Conservation (phyloP, 805 yeast species). For the Candida pini region DNA sequence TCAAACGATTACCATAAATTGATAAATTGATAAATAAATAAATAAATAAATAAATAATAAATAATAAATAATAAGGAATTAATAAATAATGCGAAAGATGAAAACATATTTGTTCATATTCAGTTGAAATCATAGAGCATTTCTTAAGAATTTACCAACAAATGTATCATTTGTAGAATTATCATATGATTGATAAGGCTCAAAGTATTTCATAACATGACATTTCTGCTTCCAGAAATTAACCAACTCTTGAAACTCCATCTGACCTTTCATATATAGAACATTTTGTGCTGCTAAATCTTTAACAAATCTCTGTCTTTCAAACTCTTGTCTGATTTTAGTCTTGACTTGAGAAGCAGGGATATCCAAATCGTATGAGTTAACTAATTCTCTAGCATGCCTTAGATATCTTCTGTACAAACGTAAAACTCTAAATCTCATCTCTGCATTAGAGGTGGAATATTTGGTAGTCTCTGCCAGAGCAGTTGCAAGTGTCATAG, state of each 20-base stretch:
- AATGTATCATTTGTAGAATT: slow-evolving; percentile 55
- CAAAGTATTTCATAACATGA: slow-evolving; percentile 78
- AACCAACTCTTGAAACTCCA: slow-evolving; percentile 84
- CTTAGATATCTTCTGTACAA: slow-evolving; percentile 71
- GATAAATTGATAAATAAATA: not conserved
- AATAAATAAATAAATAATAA: slow-evolving; percentile 5
- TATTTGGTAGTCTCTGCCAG: slow-evolving; percentile 78
- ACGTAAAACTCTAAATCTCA: slow-evolving; percentile 57
- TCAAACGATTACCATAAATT: not conserved
- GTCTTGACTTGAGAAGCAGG: slow-evolving; percentile 77
- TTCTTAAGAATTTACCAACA: slow-evolving; percentile 68
- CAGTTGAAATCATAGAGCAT: slow-evolving; percentile 30
- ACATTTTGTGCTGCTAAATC: slow-evolving; percentile 64
- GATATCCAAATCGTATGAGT: slow-evolving; percentile 67
- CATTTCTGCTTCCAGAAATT: slow-evolving; percentile 90
- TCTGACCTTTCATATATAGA: slow-evolving; percentile 74
- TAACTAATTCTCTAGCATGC: slow-evolving; percentile 44
- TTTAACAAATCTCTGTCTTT: slow-evolving; percentile 68
- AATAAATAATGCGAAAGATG: slow-evolving; percentile 31
- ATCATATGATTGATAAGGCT: slow-evolving; percentile 53
- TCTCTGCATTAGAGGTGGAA: slow-evolving; percentile 53
- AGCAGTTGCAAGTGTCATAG: slow-evolving; percentile 66
- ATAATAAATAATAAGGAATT: slow-evolving; percentile 28
- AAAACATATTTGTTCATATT: slow-evolving; percentile 1
- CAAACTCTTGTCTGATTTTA: slow-evolving; percentile 84